These are phyloP conservation scores for Dipteronia dyeriana DNA, from an alignment of 345 rosid genomes.

Conservation along the genomic window DNA sequence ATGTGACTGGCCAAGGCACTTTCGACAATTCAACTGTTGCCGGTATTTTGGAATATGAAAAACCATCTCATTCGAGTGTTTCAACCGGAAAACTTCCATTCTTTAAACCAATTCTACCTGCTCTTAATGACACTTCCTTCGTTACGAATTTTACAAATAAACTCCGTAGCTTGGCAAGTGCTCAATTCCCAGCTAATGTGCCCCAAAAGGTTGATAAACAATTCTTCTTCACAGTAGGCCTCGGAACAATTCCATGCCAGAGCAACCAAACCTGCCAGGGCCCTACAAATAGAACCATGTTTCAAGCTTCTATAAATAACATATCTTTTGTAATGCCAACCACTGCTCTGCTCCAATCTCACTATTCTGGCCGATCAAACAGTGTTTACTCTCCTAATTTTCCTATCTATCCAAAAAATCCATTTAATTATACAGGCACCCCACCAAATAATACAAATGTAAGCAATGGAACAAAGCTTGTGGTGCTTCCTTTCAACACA, in stretches of 20 bases:
- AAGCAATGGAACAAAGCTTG: constrained; percentile 55
- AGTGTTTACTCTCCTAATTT: constrained; percentile 49
- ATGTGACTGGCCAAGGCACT: constrained; percentile 64
- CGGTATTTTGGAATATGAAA: constrained; percentile 38
- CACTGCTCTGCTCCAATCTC: constrained; percentile 66
- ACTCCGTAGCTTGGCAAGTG: constrained; percentile 49
- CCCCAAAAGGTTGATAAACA: constrained; percentile 48
- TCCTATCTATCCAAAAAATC: constrained; percentile 45
- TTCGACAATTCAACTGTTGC: constrained; percentile 52
- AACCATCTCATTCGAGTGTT: constrained; percentile 24
- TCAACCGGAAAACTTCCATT: constrained; percentile 41
- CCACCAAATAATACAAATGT: constrained; percentile 60
- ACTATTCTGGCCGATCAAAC: constrained; percentile 44
- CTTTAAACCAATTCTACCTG: constrained; percentile 51
- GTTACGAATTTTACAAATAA: constrained; percentile 46
- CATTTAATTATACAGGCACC: constrained; percentile 59
- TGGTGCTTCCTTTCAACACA: constrained; percentile 58
- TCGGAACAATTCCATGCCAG: constrained; percentile 59
- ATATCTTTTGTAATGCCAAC: constrained; percentile 58
- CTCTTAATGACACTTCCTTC: constrained; percentile 55
- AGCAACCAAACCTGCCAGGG: constrained; percentile 66
- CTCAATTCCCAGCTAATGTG: constrained; percentile 55
- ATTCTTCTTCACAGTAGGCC: constrained; percentile 57
- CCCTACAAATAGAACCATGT: constrained; percentile 64
- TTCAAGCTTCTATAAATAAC: constrained; percentile 62